These are phyloP conservation scores for Penicillium diatomitis DNA, from an alignment of 495 filamentous ascomycete genomes.

Conservation along the genomic window DNA sequence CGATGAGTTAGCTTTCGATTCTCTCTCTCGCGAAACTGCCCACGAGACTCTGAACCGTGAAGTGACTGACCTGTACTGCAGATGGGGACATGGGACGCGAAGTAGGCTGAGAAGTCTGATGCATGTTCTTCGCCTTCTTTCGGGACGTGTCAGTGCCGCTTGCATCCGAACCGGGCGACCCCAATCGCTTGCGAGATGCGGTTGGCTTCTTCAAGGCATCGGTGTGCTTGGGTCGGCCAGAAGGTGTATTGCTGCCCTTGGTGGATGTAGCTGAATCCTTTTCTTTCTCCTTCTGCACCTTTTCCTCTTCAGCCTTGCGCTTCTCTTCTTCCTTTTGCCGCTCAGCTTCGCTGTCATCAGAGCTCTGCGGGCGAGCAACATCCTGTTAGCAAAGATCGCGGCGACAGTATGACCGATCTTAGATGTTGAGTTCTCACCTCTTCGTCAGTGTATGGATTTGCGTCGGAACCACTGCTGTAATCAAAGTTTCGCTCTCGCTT, in stretches of 20 bases:
- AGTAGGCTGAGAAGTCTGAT: slow-evolving; percentile 45
- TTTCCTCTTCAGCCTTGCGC: slow-evolving; percentile 58
- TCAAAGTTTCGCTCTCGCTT: slow-evolving; percentile 78
- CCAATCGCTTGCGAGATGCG: slow-evolving; percentile 65
- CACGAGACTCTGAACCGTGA: too few relatives aligned
- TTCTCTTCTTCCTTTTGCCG: slow-evolving; percentile 63
- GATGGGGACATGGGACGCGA: slow-evolving; percentile 46
- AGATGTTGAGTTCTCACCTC: slow-evolving; percentile 22
- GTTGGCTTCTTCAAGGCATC: slow-evolving; percentile 49
- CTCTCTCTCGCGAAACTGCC: too few relatives aligned
- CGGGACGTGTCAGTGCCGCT: slow-evolving; percentile 83
- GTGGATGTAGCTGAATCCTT: slow-evolving; percentile 50
- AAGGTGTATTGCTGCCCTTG: slow-evolving; percentile 69
- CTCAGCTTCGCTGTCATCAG: slow-evolving; percentile 41
- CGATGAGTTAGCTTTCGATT: slow-evolving; percentile 6
- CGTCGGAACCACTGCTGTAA: slow-evolving; percentile 67
- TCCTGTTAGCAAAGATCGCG: not conserved
- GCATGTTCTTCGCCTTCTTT: slow-evolving; percentile 78
- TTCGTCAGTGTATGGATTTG: slow-evolving; percentile 63
- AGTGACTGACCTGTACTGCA: slow-evolving; percentile 25
- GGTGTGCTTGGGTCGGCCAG: slow-evolving; percentile 45
- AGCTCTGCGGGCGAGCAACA: slow-evolving; percentile 20
- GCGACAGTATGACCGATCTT: too few relatives aligned
- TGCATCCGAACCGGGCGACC: slow-evolving; percentile 80
- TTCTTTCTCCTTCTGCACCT: slow-evolving; percentile 31